phyloP scores from a whole-genome alignment of 2,329 filamentous ascomycete genomes.

The Coleophoma cylindrospora region DNA sequence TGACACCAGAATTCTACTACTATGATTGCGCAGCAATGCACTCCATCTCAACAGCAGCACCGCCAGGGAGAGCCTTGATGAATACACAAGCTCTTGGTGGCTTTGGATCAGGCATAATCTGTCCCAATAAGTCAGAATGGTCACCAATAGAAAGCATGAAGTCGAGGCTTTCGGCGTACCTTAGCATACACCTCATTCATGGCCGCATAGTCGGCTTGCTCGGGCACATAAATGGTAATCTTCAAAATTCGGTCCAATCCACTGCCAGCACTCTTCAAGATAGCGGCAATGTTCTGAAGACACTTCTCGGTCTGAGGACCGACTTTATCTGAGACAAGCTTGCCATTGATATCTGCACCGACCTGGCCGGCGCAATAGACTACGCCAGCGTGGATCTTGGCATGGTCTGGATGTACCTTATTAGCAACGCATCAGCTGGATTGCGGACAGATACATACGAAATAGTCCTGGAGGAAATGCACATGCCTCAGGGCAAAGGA shows the following conservation, averaged over 20 bases:
- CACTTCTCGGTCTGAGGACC: not conserved
- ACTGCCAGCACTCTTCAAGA: not conserved
- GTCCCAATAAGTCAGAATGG: not conserved
- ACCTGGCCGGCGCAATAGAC: not conserved
- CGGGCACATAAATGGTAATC: slow-evolving; percentile 9
- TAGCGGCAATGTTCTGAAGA: not conserved
- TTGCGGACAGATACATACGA: not conserved
- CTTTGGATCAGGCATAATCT: slow-evolving; percentile 9
- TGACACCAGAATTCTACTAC: too few relatives aligned
- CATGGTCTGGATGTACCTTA: not conserved
- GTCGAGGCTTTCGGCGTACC: not conserved
- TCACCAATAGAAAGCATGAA: not conserved
- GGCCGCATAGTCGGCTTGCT: slow-evolving; percentile 7
- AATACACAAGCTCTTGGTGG: slow-evolving; percentile 11
- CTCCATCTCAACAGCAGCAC: slow-evolving; percentile 11
- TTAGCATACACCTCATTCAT: slow-evolving; percentile 11
- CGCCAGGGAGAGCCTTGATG: slow-evolving; percentile 7
- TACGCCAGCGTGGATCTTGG: not conserved
- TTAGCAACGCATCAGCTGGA: not conserved
- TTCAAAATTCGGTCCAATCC: slow-evolving; percentile 9
- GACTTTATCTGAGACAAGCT: not conserved
- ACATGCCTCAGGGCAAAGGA: not conserved
- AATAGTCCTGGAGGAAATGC: slow-evolving; percentile 1
- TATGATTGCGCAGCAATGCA: slow-evolving; percentile 8
- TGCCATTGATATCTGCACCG: not conserved